These are phyloP conservation scores for Dicorynia guianensis DNA, from an alignment of 306 rosid genomes.

Conservation along the genomic window DNA sequence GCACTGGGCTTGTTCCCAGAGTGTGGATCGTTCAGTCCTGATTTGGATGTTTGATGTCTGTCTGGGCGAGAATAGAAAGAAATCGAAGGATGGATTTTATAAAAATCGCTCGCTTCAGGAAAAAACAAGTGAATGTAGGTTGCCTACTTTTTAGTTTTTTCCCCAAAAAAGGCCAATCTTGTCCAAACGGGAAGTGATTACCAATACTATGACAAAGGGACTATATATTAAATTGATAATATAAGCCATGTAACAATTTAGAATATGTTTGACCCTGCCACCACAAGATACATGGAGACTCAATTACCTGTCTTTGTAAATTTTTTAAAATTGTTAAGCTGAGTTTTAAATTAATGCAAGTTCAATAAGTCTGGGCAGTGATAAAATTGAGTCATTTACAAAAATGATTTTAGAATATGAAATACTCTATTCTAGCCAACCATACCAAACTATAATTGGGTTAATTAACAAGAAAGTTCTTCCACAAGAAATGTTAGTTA, in stretches of 20 bases:
- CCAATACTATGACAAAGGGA: neutral
- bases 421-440: constrained; percentile 39
- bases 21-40: neutral
- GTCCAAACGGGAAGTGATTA: neutral
- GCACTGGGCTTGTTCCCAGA: neutral
- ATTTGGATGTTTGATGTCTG: constrained; percentile 1
- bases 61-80: constrained; percentile 5
- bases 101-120: neutral
- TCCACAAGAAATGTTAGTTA: constrained; percentile 37
- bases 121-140: constrained; percentile 54
- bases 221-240: neutral
- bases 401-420: neutral
- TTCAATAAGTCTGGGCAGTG: neutral
- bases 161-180: neutral
- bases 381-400: neutral
- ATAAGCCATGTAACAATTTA: neutral
- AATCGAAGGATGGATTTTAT: constrained; percentile 30
- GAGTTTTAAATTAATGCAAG: too few relatives aligned
- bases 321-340: too few relatives aligned
- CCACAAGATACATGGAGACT: neutral
- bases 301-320: neutral
- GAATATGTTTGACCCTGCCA: constrained; percentile 11
- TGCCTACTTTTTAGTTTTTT: constrained; percentile 42
- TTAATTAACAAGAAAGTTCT: constrained; percentile 17
- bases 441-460: constrained; percentile 36